Percentiles rank a stretch among this genome's conserved stretches.
Conservation (phyloP, 345 rosid species). For the Citrus mangshanensis region DNA sequence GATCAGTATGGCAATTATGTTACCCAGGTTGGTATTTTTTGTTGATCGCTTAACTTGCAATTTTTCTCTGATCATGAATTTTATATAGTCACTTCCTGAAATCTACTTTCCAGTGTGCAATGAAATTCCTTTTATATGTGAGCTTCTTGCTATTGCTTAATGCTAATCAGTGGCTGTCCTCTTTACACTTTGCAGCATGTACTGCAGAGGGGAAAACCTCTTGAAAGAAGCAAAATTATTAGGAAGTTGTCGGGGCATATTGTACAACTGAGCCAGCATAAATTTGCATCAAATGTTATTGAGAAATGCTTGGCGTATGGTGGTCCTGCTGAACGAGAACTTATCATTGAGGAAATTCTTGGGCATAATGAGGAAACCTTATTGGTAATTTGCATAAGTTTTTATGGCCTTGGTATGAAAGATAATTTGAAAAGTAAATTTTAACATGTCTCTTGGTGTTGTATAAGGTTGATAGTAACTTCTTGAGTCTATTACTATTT, state of each 20-base stretch:
- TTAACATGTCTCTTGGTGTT: neutral
- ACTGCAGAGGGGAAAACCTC: constrained; percentile 52
- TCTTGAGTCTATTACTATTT: neutral
- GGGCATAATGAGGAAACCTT: constrained; percentile 50
- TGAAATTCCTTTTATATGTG: neutral
- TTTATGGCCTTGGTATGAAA: neutral
- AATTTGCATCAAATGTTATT: constrained; percentile 69
- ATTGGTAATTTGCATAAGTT: constrained; percentile 37
- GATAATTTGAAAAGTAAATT: neutral
- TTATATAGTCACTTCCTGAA: neutral
- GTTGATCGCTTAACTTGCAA: neutral
- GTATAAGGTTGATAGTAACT: neutral
- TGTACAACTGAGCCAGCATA: constrained; percentile 63
- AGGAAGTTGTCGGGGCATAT: constrained; percentile 53
- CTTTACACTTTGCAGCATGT: constrained; percentile 53
- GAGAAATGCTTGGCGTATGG: constrained; percentile 69
- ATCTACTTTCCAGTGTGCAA: neutral
- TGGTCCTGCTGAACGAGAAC: constrained; percentile 44
- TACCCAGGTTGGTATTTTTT: constrained; percentile 47
- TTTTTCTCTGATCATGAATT: neutral
- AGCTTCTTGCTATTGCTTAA: neutral
- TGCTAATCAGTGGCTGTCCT: neutral
- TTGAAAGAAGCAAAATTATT: constrained; percentile 51
- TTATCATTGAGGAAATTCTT: constrained; percentile 56
- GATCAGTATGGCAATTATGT: constrained; percentile 82